These are phyloP conservation scores for Sporothrix schenckii DNA, from an alignment of 2,329 filamentous ascomycete species.

Conservation along the genomic window DNA sequence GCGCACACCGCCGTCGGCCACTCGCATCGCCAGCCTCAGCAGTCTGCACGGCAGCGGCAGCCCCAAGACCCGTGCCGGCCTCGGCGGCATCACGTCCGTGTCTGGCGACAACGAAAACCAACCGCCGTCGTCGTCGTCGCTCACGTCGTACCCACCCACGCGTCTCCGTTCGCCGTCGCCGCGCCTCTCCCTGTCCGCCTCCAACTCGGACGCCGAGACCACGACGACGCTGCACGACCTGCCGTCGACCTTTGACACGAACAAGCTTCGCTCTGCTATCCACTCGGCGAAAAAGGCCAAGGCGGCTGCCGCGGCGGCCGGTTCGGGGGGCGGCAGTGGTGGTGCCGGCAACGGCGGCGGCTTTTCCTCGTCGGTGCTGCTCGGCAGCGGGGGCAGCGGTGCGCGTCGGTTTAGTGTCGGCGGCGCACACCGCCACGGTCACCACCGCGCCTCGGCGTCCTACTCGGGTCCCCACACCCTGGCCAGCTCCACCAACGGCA, in stretches of 20 bases:
- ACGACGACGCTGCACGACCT: slow-evolving; percentile 21
- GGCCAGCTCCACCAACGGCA: slow-evolving; percentile 58
- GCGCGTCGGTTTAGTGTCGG: slow-evolving; percentile 31
- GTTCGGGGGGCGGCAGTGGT: slow-evolving; percentile 35
- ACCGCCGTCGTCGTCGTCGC: slow-evolving; percentile 40
- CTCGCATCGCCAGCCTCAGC: slow-evolving; percentile 38
- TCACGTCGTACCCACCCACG: slow-evolving; percentile 29
- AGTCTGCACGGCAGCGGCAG: slow-evolving; percentile 36
- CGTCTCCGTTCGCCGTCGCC: slow-evolving; percentile 32
- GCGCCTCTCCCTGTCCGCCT: slow-evolving; percentile 38
- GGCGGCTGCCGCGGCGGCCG: slow-evolving; percentile 36
- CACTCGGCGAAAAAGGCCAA: slow-evolving; percentile 54
- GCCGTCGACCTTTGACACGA: slow-evolving; percentile 54
- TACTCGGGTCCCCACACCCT: slow-evolving; percentile 47
- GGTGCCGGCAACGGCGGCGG: slow-evolving; percentile 50
- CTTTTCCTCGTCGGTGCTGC: slow-evolving; percentile 41
- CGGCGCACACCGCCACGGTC: slow-evolving; percentile 33
- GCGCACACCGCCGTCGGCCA: slow-evolving; percentile 50
- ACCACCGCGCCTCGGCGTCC: slow-evolving; percentile 42
- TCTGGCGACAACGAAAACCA: slow-evolving; percentile 53
- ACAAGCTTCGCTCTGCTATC: slow-evolving; percentile 59
- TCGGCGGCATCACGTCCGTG: not conserved
- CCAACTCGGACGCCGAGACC: slow-evolving; percentile 35
- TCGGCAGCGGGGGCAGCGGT: slow-evolving; percentile 11
- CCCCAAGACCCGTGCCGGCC: slow-evolving; percentile 38